These are phyloP conservation scores for Aspergillus sp. DNA, from an alignment of 2,329 filamentous ascomycete species.

Conservation along the genomic window DNA sequence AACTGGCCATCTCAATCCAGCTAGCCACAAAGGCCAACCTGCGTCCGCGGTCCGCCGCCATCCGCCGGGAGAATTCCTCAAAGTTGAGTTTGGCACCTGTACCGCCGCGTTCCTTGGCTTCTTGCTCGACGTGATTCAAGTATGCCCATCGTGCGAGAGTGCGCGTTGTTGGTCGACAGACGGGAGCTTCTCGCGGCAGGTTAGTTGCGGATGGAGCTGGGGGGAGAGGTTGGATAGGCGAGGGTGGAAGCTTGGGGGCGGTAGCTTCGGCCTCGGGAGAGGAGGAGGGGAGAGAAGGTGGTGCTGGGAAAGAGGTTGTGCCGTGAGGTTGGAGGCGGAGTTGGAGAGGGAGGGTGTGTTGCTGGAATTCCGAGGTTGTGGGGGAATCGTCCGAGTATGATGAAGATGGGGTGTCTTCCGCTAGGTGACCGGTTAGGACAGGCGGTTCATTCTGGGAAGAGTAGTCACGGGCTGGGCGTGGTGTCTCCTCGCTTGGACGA, in stretches of 20 bases:
- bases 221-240: constrained; percentile 29
- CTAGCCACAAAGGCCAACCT: constrained; percentile 75
- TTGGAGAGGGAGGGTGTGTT: constrained; percentile 22
- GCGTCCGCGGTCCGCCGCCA: constrained; percentile 63
- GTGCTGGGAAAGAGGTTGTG: constrained; percentile 26
- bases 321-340: constrained; percentile 36
- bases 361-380: not conserved
- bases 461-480: not conserved
- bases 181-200: constrained; percentile 11
- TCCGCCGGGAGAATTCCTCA: constrained; percentile 72
- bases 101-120: constrained; percentile 68
- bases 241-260: constrained; percentile 28
- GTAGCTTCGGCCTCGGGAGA: constrained; percentile 30
- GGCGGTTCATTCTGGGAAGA: constrained; percentile 7
- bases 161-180: constrained; percentile 23
- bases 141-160: constrained; percentile 42
- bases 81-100: constrained; percentile 69
- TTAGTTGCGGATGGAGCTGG: constrained; percentile 12
- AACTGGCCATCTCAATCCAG: constrained; percentile 77
- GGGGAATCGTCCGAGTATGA: constrained; percentile 5
- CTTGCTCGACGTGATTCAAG: constrained; percentile 62
- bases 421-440: not conserved
- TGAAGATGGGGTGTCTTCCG: constrained; percentile 3
- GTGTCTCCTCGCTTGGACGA: constrained; percentile 34
- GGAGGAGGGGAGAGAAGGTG: constrained; percentile 23